Percentiles rank a stretch among this genome's conserved stretches.
phyloP scores from a whole-genome alignment of 176 grass and related monocot genomes.

The Cenchrus purpureus region DNA sequence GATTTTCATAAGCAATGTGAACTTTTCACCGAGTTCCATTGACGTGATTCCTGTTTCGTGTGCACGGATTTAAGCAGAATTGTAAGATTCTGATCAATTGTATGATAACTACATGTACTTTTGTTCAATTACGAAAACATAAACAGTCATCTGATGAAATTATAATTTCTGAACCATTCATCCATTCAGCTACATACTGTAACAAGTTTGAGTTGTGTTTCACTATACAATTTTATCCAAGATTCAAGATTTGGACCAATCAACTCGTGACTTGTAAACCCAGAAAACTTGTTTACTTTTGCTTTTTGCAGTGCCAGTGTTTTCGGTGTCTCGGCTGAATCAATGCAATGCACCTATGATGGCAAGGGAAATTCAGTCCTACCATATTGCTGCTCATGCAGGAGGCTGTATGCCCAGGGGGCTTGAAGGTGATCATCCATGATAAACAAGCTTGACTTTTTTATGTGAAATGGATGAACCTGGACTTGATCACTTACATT shows the following conservation, averaged over 20 bases:
- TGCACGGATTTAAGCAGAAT: neutral
- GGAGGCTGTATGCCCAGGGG: constrained; percentile 80
- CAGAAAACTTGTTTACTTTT: neutral
- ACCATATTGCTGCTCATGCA: constrained; percentile 94
- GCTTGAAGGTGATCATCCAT: constrained; percentile 55
- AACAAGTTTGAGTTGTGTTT: neutral
- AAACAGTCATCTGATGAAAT: neutral
- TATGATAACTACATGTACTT: neutral
- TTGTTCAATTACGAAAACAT: neutral
- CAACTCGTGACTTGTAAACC: neutral
- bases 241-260: neutral
- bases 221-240: neutral
- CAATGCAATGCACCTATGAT: constrained; percentile 86
- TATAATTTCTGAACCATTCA: neutral
- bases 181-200: neutral
- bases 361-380: constrained; percentile 82
- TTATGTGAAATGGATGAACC: neutral
- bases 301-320: constrained; percentile 59
- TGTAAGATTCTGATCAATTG: neutral
- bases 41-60: neutral
- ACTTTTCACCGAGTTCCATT: neutral
- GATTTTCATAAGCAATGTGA: neutral
- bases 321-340: constrained; percentile 91
- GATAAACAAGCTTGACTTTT: neutral
- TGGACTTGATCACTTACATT: neutral